Evolutionary conservation across 805 yeast genomes (phyloP).

Genomic region (Barnettozyma botsteinii): DNA sequence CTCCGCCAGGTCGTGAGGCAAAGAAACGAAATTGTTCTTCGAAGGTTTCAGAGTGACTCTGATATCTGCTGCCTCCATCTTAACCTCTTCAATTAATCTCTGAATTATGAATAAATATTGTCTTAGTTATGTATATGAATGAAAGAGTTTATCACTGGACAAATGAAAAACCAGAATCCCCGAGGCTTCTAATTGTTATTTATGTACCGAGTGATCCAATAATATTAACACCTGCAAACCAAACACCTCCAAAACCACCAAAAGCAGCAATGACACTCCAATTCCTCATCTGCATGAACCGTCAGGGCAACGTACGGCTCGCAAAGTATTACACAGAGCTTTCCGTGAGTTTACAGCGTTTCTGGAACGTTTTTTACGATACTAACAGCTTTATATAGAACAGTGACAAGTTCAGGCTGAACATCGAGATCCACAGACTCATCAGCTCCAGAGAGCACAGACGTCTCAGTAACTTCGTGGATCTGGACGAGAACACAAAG

Average conservation of each 20-base stretch:
- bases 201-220: neutral
- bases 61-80: constrained; percentile 18
- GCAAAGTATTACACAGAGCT: constrained; percentile 67
- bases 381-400: constrained; percentile 32
- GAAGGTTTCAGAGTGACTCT: constrained; percentile 30
- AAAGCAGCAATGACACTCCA: constrained; percentile 61
- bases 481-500: constrained; percentile 50
- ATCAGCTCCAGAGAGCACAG: constrained; percentile 80
- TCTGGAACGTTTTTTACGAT: constrained; percentile 8
- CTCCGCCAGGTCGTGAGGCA: constrained; percentile 44
- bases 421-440: constrained; percentile 67
- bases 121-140: no score
- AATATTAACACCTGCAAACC: no score
- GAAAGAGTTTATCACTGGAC: neutral
- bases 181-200: neutral
- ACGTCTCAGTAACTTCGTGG: constrained; percentile 77
- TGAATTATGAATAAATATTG: no score
- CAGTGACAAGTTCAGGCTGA: constrained; percentile 40
- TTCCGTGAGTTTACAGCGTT: constrained; percentile 26
- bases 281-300: constrained; percentile 74
- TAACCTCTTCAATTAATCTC: no score
- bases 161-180: neutral
- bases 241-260: no score
- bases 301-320: constrained; percentile 89
- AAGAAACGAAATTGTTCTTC: constrained; percentile 46